Base-by-base conservation (phyloP, 2,329 filamentous ascomycete species). In the Colletotrichum plurivorum region DNA sequence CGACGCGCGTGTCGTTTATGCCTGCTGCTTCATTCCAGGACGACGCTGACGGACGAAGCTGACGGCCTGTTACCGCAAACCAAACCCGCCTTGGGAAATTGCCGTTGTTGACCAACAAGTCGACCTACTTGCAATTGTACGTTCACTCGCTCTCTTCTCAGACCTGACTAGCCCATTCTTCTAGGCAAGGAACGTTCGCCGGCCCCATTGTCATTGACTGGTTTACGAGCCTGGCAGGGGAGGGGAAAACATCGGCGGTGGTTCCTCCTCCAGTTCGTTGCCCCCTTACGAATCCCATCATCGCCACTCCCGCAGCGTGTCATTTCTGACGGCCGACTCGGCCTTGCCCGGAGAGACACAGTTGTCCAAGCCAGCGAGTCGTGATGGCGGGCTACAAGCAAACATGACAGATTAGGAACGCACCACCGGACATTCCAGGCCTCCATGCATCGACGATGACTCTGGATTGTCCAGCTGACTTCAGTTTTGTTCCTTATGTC, bases 191-290 rank as follows among this genome's bases (percentile, higher is more conserved):
- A 9, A 9, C 31, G 31, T 36, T 3, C 18, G 31, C 41, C 15
- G 41, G 5, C 41, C 12, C 13, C 22, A 15, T 12, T 48, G 20
- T 25, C 51, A 61, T 67, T 61, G 55, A 67, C 12, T 49, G 27
- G n/a, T 61, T 46, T 67, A 69, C 67, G 63, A 69, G 57, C 22
- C 56, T 31, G 27, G 22, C 36, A 58, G 46, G 55, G 56, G 10
- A 36, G 15, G 3, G 31, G 15, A 18, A 60, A 39, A 39, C 39
- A 41, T 15, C 41, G 8, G 2, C 13, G 10, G 16, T 16, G 16
- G 8, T 25, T 20, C n/a, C 20, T 16, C 2, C 31, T 36, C 22
- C 31, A 41, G 55, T 48, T 39, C 20, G 6, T 58, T 56, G 63
- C 57, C 57, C 49, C 63, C 39, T 63, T 52, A 63, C 63, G 63